Conservation (phyloP, 1,139 yeast species). For the Candida pseudoviswanathii region DNA sequence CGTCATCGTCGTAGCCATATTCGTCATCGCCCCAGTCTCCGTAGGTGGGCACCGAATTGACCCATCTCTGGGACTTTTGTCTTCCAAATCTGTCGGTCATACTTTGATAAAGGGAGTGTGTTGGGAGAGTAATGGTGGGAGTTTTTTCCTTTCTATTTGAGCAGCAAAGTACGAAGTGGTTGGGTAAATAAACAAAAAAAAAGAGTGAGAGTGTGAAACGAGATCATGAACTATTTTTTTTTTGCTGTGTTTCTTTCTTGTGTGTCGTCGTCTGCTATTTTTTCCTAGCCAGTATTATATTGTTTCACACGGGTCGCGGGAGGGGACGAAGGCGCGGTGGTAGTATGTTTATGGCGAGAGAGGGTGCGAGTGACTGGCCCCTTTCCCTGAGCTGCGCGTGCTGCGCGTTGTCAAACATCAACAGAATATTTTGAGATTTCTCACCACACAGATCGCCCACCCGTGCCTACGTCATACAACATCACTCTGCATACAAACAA, state of each 20-base stretch:
- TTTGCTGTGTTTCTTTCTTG: constrained; percentile 1
- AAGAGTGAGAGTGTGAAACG: background rate
- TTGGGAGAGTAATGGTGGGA: too few species aligned
- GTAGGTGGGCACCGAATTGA: constrained; percentile 55
- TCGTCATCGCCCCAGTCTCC: constrained; percentile 60
- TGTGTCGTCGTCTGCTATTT: background rate
- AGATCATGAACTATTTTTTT: background rate
- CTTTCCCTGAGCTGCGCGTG: background rate
- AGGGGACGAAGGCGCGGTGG: too few species aligned
- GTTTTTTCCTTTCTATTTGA: too few species aligned
- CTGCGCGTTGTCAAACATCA: background rate
- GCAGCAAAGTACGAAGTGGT: too few species aligned
- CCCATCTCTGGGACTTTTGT: constrained; percentile 68
- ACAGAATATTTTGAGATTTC: background rate
- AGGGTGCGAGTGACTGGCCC: too few species aligned
- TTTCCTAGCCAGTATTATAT: background rate
- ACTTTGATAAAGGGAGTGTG: constrained; percentile 1
- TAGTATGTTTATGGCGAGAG: too few species aligned
- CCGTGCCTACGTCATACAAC: background rate
- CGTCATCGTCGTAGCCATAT: constrained; percentile 35
- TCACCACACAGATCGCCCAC: background rate
- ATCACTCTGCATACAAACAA: background rate
- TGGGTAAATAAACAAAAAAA: background rate
- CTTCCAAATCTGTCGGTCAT: constrained; percentile 53
- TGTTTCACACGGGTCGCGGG: background rate